Percentiles rank a stretch among this genome's conserved stretches.
Evolutionary conservation across 2,329 filamentous ascomycete genomes (phyloP).

Genomic region (Aspergillus felis): DNA sequence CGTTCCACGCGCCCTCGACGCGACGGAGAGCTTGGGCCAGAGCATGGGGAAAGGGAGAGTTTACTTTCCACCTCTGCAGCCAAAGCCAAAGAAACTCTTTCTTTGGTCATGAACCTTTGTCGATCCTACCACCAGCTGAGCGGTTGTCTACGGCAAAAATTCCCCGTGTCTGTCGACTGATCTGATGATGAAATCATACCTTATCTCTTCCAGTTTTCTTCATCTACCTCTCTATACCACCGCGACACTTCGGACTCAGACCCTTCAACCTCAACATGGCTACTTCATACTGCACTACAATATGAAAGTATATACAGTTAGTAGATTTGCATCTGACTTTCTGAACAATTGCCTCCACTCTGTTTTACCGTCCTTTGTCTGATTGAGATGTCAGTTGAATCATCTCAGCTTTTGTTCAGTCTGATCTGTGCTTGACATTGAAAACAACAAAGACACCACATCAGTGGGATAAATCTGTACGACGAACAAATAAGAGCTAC

Average conservation of each 20-base stretch:
- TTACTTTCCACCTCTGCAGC: background rate
- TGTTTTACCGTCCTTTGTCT: background rate
- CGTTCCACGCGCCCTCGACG: constrained; percentile 22
- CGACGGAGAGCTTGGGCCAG: constrained; percentile 17
- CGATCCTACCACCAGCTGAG: constrained; percentile 3
- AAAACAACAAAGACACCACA: background rate
- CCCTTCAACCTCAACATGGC: background rate
- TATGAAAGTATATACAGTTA: background rate
- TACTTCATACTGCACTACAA: background rate
- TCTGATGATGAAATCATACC: background rate
- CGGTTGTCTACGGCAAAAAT: background rate
- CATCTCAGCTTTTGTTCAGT: background rate
- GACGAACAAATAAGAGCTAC: background rate
- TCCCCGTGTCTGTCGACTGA: background rate
- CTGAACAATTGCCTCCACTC: too few species aligned
- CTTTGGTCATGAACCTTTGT: constrained; percentile 29
- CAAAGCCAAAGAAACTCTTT: constrained; percentile 39
- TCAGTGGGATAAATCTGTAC: background rate
- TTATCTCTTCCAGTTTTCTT: background rate
- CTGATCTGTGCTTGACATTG: background rate
- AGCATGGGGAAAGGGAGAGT: constrained; percentile 1
- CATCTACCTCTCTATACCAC: background rate
- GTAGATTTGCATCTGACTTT: background rate
- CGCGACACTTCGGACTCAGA: background rate
- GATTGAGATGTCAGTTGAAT: background rate